A percentile compares a stretch with the other conserved stretches of the same genome.
These are phyloP conservation scores for Exophiala xenobiotica DNA, from an alignment of 2,329 filamentous ascomycete genomes.

Conservation along the genomic window DNA sequence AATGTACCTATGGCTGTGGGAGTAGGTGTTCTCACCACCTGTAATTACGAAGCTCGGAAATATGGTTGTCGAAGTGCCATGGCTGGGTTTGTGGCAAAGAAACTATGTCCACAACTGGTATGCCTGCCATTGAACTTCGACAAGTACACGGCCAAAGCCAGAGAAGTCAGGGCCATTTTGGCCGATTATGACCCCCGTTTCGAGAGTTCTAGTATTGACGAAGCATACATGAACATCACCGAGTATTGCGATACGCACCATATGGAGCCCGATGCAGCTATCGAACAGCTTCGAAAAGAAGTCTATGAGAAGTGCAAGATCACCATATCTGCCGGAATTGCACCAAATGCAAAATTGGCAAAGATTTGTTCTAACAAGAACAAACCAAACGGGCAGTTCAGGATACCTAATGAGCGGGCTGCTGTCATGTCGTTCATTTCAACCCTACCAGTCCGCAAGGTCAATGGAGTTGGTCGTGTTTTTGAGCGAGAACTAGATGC, in stretches of 20 bases:
- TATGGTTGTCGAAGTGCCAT: slow-evolving; percentile 93
- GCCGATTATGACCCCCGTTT: slow-evolving; percentile 87
- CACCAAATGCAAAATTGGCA: slow-evolving; percentile 86
- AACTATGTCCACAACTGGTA: slow-evolving; percentile 83
- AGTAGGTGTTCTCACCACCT: slow-evolving; percentile 66
- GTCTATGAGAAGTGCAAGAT: slow-evolving; percentile 75
- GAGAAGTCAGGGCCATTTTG: slow-evolving; percentile 79
- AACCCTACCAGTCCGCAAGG: slow-evolving; percentile 78
- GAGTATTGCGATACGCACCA: slow-evolving; percentile 71
- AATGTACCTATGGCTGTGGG: slow-evolving; percentile 90
- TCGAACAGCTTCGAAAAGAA: slow-evolving; percentile 74
- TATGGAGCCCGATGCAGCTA: slow-evolving; percentile 68
- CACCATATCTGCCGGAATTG: slow-evolving; percentile 91
- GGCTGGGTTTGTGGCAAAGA: slow-evolving; percentile 93
- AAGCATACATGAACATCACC: slow-evolving; percentile 95
- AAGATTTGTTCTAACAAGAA: slow-evolving; percentile 96
- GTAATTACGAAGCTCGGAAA: slow-evolving; percentile 85
- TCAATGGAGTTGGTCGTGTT: slow-evolving; percentile 92
- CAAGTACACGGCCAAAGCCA: slow-evolving; percentile 88
- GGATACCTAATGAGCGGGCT: slow-evolving; percentile 67
- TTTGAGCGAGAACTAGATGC: slow-evolving; percentile 87
- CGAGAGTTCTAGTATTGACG: slow-evolving; percentile 91
- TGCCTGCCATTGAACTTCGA: slow-evolving; percentile 81
- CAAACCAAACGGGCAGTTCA: slow-evolving; percentile 92
- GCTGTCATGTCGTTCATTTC: slow-evolving; percentile 84